A percentile compares a stretch with the other conserved stretches of the same genome.
Evolutionary conservation across 345 rosid species (phyloP).

Genomic region (Lagerstroemia speciosa): DNA sequence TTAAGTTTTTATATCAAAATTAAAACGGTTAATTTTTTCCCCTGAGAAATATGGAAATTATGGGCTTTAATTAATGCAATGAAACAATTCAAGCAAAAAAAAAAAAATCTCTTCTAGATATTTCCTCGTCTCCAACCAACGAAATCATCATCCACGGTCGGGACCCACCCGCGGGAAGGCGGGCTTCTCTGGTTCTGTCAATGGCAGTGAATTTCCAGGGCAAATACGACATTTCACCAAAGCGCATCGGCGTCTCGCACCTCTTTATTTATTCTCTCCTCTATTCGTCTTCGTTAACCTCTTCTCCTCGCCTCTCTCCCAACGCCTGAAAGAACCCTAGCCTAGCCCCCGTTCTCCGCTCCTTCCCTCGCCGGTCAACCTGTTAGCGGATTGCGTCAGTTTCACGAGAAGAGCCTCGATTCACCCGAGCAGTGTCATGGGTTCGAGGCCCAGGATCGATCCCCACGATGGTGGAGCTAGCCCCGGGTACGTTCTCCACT

Average conservation of each 20-base stretch:
- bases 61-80: too few relatives aligned
- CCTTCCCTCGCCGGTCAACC: background rate
- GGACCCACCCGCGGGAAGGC: too few relatives aligned
- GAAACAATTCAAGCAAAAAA: too few relatives aligned
- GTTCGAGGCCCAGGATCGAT: slow-evolving; percentile 3
- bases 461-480: slow-evolving; percentile 7
- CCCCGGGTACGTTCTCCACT: slow-evolving; percentile 1
- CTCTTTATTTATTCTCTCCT: too few relatives aligned
- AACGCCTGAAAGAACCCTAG: background rate
- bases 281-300: too few relatives aligned
- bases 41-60: too few relatives aligned
- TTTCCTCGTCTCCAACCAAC: too few relatives aligned
- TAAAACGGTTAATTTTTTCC: too few relatives aligned
- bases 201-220: background rate
- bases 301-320: too few relatives aligned
- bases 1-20: too few relatives aligned
- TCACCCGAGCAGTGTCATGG: background rate
- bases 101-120: background rate
- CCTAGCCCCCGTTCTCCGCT: background rate
- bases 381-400: background rate
- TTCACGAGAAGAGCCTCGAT: background rate
- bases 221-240: background rate
- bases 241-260: too few relatives aligned
- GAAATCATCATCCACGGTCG: too few relatives aligned
- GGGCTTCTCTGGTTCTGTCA: background rate